Percentiles rank a stretch among this genome's conserved stretches.
Conservation (phyloP, 208 protist genomes). For the Leptomonas pyrrhocoris region DNA sequence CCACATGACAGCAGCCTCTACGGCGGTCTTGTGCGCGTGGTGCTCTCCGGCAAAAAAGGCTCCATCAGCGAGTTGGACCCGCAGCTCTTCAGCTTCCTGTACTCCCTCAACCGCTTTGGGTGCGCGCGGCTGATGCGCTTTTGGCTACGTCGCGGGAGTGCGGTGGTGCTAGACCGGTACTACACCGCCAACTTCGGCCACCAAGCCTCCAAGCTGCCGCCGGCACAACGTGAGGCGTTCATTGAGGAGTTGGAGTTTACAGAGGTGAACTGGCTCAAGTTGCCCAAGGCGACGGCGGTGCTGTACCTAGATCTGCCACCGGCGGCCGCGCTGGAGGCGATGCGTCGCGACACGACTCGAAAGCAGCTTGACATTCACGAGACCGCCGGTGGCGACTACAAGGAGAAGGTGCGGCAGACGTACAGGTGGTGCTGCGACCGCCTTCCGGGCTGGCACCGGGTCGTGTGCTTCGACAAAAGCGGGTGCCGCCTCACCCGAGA, state of each 20-base stretch:
- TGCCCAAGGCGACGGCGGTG: conserved; percentile 75
- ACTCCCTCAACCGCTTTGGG: conserved; percentile 88
- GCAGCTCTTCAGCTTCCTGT: conserved; percentile 90
- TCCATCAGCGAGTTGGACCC: conserved; percentile 75
- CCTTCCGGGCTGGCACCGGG: conserved; percentile 56
- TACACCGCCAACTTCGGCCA: conserved; percentile 92
- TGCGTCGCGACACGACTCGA: conserved; percentile 74
- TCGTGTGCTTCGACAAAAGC: conserved; percentile 51
- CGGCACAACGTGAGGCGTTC: conserved; percentile 58
- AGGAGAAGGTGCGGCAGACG: conserved; percentile 71
- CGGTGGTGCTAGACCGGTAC: conserved; percentile 89
- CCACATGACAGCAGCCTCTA: conserved; percentile 80
- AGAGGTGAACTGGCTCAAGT: conserved; percentile 78
- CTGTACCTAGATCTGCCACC: conserved; percentile 89
- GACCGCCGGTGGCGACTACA: conserved; percentile 75
- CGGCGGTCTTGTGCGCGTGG: conserved; percentile 76
- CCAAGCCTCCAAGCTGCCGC: conserved; percentile 85
- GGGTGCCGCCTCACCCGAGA: conserved; percentile 54
- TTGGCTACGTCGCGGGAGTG: conserved; percentile 64
- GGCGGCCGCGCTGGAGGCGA: conserved; percentile 63
- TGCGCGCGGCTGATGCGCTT: conserved; percentile 60
- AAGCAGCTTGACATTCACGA: conserved; percentile 91
- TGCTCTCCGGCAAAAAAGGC: conserved; percentile 86
- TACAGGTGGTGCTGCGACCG: conserved; percentile 87
- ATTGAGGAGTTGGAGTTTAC: conserved; percentile 67